phyloP scores from a whole-genome alignment of 1,139 yeast genomes.

The Blastobotrys illinoisensis region DNA sequence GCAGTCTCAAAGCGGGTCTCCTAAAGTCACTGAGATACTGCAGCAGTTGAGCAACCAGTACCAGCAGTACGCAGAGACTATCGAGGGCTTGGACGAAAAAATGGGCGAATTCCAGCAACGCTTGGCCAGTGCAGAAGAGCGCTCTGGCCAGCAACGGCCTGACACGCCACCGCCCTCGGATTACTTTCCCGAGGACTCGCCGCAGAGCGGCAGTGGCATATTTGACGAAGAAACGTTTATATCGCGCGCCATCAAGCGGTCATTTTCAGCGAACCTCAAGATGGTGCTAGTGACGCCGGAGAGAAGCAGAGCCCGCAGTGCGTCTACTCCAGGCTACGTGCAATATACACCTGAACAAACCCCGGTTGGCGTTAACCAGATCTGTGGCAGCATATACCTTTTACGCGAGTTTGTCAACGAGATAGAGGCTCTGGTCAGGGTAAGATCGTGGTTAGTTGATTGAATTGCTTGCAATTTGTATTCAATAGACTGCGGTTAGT shows the following conservation, averaged over 20 bases:
- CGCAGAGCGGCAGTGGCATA: background rate
- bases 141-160: background rate
- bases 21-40: constrained; percentile 10
- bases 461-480: background rate
- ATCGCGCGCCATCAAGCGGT: background rate
- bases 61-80: constrained; percentile 13
- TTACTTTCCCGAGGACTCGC: background rate
- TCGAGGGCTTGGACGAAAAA: constrained; percentile 14
- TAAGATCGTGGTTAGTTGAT: constrained; percentile 20
- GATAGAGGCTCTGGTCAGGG: constrained; percentile 23
- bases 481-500: background rate
- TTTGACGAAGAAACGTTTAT: background rate
- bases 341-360: background rate
- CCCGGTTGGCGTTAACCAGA: constrained; percentile 8
- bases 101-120: constrained; percentile 18
- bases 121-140: constrained; percentile 5
- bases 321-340: background rate
- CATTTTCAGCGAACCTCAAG: background rate
- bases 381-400: constrained; percentile 22
- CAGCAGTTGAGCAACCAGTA: constrained; percentile 14
- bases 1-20: background rate
- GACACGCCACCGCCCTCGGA: background rate
- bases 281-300: background rate
- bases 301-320: background rate
- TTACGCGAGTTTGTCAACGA: constrained; percentile 27